Base-by-base conservation (phyloP, 2,329 filamentous ascomycete genomes). In the Arthrobotrys conoides region DNA sequence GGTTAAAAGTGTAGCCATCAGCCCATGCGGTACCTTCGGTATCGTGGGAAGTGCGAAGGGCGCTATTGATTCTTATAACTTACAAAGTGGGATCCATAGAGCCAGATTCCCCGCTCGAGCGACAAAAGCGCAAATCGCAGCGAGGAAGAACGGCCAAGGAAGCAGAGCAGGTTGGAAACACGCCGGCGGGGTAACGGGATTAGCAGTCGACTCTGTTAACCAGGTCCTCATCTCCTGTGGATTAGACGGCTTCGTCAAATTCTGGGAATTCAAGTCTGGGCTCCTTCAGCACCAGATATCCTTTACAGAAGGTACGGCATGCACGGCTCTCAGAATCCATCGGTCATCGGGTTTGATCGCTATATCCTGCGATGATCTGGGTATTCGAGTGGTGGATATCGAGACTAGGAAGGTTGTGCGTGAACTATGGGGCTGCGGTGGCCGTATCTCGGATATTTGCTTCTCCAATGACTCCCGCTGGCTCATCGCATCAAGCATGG, bases 391-490 rank as follows among this genome's bases (percentile, higher is more conserved):
- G 0, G 89, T 99, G 12, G 96, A 99, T 82, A 90, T 96, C 75
- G 92, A 94, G 82, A 98, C 95, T 0, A 93, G 91, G 84, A 94
- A 92, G 83, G 91, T 95, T 0, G 94, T 99, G 80, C 91, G 96
- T 87, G 95, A 98, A 84, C 91, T 99, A 71, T 96, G 93, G 91
- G 93, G 93, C 0, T 93, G 92, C 72, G 87, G 89, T 38, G 90
- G 89, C 14, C 86, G 88, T 70, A 91, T 96, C 81, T 93, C 92
- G 82, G 93, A 96, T 84, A 91, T 94, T 76, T 91, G 90, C 82
- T 98, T 99, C 85, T 98, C 95, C 2, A 93, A 91, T 81, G 94
- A 98, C 83, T 95, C 95, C 8, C 90, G 94, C 71, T 99, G 96
- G 96, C 90, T 99, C 81, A 90, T 97, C 71, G 93, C 94, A 22